These are phyloP conservation scores for Ophiostoma piceae DNA, from an alignment of 2,329 filamentous ascomycete genomes.

Conservation along the genomic window DNA sequence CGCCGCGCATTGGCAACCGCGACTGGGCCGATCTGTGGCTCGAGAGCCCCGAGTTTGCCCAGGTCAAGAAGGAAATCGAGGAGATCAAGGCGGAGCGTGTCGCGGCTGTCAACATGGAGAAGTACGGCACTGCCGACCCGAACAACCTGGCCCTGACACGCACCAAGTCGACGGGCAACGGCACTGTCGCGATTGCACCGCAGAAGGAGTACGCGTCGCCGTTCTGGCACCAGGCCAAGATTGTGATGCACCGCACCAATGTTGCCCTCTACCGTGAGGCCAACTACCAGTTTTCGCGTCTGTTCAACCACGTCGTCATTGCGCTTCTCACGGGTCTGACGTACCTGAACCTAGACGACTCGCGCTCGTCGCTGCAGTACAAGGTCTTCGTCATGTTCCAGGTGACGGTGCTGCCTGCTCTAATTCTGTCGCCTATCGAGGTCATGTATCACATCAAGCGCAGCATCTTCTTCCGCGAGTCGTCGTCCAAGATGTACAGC, in stretches of 20 bases:
- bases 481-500: constrained; percentile 80
- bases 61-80: constrained; percentile 60
- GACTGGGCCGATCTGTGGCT: constrained; percentile 80
- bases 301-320: constrained; percentile 79
- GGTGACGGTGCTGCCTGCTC: constrained; percentile 73
- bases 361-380: constrained; percentile 72
- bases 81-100: constrained; percentile 59
- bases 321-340: constrained; percentile 73
- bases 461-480: constrained; percentile 79
- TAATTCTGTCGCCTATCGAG: constrained; percentile 80
- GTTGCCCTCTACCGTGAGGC: constrained; percentile 78
- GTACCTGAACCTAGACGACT: constrained; percentile 72
- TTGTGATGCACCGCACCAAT: constrained; percentile 68
- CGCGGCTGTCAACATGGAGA: constrained; percentile 29
- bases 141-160: constrained; percentile 14
- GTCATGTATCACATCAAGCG: constrained; percentile 76
- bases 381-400: constrained; percentile 89
- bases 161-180: constrained; percentile 31
- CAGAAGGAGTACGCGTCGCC: constrained; percentile 81
- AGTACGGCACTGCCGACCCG: constrained; percentile 25
- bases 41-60: constrained; percentile 63
- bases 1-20: constrained; percentile 63
- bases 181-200: constrained; percentile 34
- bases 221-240: constrained; percentile 68
- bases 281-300: constrained; percentile 81